Base-by-base conservation (phyloP, 2,329 filamentous ascomycete species). In the Eutypella sp. region DNA sequence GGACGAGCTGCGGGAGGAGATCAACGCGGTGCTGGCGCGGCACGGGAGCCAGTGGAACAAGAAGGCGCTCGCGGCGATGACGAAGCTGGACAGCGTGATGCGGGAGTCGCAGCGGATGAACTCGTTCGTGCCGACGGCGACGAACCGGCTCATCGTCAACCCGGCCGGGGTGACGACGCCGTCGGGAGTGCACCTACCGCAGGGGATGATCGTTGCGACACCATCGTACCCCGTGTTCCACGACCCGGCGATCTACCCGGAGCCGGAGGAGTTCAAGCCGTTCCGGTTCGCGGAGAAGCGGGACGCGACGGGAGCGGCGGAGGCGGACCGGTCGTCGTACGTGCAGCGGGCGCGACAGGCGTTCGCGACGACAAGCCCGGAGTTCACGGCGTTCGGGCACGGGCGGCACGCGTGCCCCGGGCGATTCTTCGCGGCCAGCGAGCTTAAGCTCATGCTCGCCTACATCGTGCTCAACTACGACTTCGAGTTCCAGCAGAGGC, bases 201-300 rank as follows among this genome's bases (percentile, higher is more conserved):
- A 47, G 6, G 60, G 61, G n/a, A 55, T 54, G 6, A 47, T 46
- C 9, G 48, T 70, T 15, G 52, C 44, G 39, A 61, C 63, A 11
- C 61, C 61, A 3, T 49, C 55, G 8, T 64, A 64, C 47, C 47
- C 58, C 10, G 57, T 67, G 7, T 43, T 63, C 29, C 56, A 57
- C 29, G 54, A 81, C 52, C 66, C 69, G 0, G 53, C 64, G 0
- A 60, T 78, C 22, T 82, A 81, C 55, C 49, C 61, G 0, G 61
- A 79, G 18, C 74, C 77, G 0, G 31, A 58, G 1, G 61, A 18
- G 0, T 56, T 57, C 52, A 45, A 47, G 44, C 55, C 54, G 13
- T 59, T 59, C 41, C 52, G 55, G 31, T 58, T 57, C 19, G 51
- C 51, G 10, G 55, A 56, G 45, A 55, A 47, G 29, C 43, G 50